Base-by-base conservation (phyloP, 345 rosid species). In the Eucalyptus erythrocorys region DNA sequence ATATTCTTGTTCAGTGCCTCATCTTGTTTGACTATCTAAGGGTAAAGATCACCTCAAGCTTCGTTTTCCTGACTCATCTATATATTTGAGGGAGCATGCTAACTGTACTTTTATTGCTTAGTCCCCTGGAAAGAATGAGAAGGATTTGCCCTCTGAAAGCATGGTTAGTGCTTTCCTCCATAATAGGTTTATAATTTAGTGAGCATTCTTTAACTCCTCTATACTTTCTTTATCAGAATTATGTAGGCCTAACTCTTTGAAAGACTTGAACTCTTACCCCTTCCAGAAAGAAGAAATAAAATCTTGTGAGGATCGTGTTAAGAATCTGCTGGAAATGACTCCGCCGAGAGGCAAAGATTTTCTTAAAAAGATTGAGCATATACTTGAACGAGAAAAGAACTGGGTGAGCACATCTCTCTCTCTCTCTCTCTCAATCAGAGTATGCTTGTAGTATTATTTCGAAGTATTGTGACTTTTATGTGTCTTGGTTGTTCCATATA, bases 51-150 rank as follows among this genome's bases (percentile, higher is more conserved):
- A 85, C 86, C 88, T 86, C 79, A 42, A 68, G 30, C 82, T 59
- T 88, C 87, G 48, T 55, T 48, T 37, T 76, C 5, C 14, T 76
- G 30, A 76, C 84, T 40, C 34, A 1, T 11, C 66, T 87, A 55
- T 45, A 57, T 17, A n/a, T 48, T 10, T 53, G 27, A n/a, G 86
- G 85, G 85, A 85, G 51, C 13, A 9, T 45, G 17, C 26, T 61
- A 79, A 43, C n/a, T 76, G 61, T 59, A 12, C 47, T 87, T 89
- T 66, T 85, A 21, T 89, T 86, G 85, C 42, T 81, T 89, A 98
- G 99, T 95, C 97, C 88, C 99, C 99, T 7, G 99, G 99, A 88
- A 98, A 98, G 93, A 97, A 93, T 87, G 99, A 98, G 90, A 98
- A 98, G 93, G 99, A 98, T 90, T 90, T 93, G 90, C 94, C 96